A percentile compares a stretch with the other conserved stretches of the same genome.
These are phyloP conservation scores for Alternaria hordeiaustralica DNA, from an alignment of 2,329 filamentous ascomycete species.

Conservation along the genomic window DNA sequence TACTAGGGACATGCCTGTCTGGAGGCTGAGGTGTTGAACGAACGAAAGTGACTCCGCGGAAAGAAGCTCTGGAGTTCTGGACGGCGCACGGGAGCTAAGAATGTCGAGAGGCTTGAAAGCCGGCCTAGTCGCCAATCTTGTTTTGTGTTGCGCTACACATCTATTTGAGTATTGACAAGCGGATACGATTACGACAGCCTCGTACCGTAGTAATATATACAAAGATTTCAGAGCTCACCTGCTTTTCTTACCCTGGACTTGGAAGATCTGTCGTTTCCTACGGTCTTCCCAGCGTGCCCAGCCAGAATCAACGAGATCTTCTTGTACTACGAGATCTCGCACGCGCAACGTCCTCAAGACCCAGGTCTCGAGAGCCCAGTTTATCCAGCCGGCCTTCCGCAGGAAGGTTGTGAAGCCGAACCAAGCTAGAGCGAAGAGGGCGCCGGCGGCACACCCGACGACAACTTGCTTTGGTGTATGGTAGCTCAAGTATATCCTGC, in stretches of 20 bases:
- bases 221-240: constrained; percentile 15
- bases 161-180: not conserved
- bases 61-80: not conserved
- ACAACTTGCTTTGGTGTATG: constrained; percentile 88
- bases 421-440: constrained; percentile 76
- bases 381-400: constrained; percentile 71
- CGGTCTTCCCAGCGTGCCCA: constrained; percentile 87
- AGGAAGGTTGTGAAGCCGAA: constrained; percentile 73
- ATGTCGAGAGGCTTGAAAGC: not conserved
- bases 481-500: constrained; percentile 89
- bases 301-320: constrained; percentile 88
- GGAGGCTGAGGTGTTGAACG: not conserved
- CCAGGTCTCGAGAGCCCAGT: constrained; percentile 73
- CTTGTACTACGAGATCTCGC: constrained; percentile 82
- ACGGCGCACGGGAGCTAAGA: not conserved
- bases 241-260: constrained; percentile 35
- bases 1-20: not conserved
- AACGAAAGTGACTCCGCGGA: not conserved
- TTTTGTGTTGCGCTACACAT: not conserved
- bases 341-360: constrained; percentile 72
- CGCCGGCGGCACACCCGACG: constrained; percentile 76
- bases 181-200: not conserved
- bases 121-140: not conserved
- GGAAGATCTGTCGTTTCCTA: constrained; percentile 37
- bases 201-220: not conserved